Conservation (phyloP, 345 rosid species). For the Rhodamnia argentea region DNA sequence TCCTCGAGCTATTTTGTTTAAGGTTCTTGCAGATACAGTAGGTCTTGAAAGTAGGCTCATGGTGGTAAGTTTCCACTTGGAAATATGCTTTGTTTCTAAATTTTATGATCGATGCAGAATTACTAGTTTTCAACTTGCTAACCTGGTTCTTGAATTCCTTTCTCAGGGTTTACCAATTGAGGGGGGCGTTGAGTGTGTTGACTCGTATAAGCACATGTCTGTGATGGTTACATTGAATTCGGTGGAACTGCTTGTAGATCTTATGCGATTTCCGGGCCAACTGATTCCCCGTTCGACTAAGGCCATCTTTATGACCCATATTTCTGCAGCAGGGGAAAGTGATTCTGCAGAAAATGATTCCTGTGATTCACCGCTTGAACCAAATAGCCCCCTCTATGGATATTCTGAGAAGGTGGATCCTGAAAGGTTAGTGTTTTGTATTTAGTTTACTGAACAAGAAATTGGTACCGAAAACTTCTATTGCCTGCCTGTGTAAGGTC, state of each 20-base stretch:
- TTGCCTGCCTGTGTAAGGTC: neutral
- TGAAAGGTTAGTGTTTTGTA: slow-evolving; percentile 45
- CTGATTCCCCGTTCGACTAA: slow-evolving; percentile 75
- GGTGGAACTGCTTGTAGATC: slow-evolving; percentile 85
- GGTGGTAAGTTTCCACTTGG: slow-evolving; percentile 58
- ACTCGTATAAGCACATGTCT: slow-evolving; percentile 81
- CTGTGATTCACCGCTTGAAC: slow-evolving; percentile 97
- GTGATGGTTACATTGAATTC: slow-evolving; percentile 79
- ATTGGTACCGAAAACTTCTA: neutral
- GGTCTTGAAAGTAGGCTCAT: slow-evolving; percentile 88
- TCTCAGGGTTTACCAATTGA: slow-evolving; percentile 90
- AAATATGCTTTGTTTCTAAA: neutral
- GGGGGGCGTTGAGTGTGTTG: slow-evolving; percentile 65
- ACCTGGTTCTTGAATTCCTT: neutral
- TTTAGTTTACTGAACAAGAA: neutral
- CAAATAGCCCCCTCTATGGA: slow-evolving; percentile 92
- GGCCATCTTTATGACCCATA: slow-evolving; percentile 83
- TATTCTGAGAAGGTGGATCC: slow-evolving; percentile 57
- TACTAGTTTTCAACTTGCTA: neutral
- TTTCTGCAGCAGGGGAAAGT: slow-evolving; percentile 95
- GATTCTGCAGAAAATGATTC: slow-evolving; percentile 99
- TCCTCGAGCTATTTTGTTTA: slow-evolving; percentile 87
- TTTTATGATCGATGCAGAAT: neutral
- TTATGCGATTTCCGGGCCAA: slow-evolving; percentile 97
- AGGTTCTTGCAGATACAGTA: slow-evolving; percentile 90